phyloP scores from a whole-genome alignment of 345 rosid genomes.

The Rhizophora mangle region DNA sequence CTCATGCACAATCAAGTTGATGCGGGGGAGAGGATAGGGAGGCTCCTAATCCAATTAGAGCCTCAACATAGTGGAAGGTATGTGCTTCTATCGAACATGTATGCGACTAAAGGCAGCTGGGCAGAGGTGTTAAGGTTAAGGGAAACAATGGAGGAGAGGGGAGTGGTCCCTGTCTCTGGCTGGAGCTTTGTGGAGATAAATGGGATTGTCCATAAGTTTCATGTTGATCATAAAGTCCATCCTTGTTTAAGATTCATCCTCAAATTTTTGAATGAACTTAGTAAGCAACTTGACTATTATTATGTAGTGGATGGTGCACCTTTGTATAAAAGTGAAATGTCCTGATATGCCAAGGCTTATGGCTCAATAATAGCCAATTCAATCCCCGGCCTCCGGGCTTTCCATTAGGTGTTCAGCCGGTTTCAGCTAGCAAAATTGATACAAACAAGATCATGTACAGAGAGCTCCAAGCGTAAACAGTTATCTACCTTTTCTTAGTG shows the following conservation, averaged over 20 bases:
- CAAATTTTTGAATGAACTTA: neutral
- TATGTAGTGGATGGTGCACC: neutral
- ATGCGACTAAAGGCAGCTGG: constrained; percentile 28
- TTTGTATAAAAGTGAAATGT: too few relatives aligned
- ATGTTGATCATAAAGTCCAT: constrained; percentile 18
- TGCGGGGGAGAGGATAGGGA: constrained; percentile 21
- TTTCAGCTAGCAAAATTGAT: too few relatives aligned
- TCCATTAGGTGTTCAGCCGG: too few relatives aligned
- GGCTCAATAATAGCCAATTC: too few relatives aligned
- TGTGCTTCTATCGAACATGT: constrained; percentile 25
- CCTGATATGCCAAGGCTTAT: too few relatives aligned
- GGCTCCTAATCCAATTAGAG: constrained; percentile 26
- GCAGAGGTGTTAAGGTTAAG: constrained; percentile 22
- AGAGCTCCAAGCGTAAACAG: too few relatives aligned
- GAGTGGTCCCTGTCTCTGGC: constrained; percentile 14
- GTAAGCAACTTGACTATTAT: constrained; percentile 8
- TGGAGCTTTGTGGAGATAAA: constrained; percentile 33
- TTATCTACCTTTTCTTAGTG: too few relatives aligned
- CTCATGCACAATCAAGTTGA: constrained; percentile 23
- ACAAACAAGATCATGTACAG: too few relatives aligned
- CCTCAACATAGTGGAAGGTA: constrained; percentile 31
- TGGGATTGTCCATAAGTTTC: constrained; percentile 26
- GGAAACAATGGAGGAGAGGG: constrained; percentile 20
- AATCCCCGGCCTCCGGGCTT: too few relatives aligned
- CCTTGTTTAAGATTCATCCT: neutral